Percentiles rank a stretch among this genome's conserved stretches.
Conservation (phyloP, 2,329 filamentous ascomycete genomes). For the Purpureocillium takamizusanense region DNA sequence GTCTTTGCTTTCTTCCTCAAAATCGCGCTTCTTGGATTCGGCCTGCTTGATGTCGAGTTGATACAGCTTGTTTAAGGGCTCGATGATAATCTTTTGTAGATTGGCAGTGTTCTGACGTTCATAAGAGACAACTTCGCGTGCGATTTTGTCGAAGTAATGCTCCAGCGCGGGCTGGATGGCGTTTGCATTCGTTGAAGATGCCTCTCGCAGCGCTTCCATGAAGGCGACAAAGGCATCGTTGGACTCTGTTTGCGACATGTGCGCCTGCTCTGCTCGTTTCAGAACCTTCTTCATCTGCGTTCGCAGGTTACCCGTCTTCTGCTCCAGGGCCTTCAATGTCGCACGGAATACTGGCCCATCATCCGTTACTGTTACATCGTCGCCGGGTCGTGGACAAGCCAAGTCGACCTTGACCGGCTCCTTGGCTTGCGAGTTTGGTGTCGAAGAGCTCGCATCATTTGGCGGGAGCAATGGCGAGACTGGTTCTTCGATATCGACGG, state of each 20-base stretch:
- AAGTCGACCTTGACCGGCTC: slow-evolving; percentile 75
- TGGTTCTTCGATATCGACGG: slow-evolving; percentile 55
- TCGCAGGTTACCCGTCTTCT: slow-evolving; percentile 93
- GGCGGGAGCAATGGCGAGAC: slow-evolving; percentile 38
- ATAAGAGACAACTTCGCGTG: slow-evolving; percentile 78
- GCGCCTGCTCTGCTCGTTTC: slow-evolving; percentile 84
- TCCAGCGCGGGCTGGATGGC: slow-evolving; percentile 95
- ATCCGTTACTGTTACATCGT: slow-evolving; percentile 77
- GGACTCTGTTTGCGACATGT: slow-evolving; percentile 68
- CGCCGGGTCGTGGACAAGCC: slow-evolving; percentile 73
- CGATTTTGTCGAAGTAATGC: slow-evolving; percentile 97
- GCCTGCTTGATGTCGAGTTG: slow-evolving; percentile 96
- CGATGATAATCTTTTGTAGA: slow-evolving; percentile 87
- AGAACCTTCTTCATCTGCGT: slow-evolving; percentile 92
- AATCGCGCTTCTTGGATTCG: slow-evolving; percentile 92
- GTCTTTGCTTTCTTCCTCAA: slow-evolving; percentile 97
- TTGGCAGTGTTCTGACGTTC: slow-evolving; percentile 78
- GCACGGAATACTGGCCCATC: slow-evolving; percentile 94
- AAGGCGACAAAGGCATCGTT: slow-evolving; percentile 81
- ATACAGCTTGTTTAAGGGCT: slow-evolving; percentile 86
- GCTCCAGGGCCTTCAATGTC: slow-evolving; percentile 91
- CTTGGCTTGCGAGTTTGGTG: slow-evolving; percentile 16
- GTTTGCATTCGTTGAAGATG: slow-evolving; percentile 83
- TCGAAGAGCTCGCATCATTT: slow-evolving; percentile 24
- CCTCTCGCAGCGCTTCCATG: slow-evolving; percentile 77